phyloP scores from a whole-genome alignment of 345 rosid species.

The Zanthoxylum bungeanum region DNA sequence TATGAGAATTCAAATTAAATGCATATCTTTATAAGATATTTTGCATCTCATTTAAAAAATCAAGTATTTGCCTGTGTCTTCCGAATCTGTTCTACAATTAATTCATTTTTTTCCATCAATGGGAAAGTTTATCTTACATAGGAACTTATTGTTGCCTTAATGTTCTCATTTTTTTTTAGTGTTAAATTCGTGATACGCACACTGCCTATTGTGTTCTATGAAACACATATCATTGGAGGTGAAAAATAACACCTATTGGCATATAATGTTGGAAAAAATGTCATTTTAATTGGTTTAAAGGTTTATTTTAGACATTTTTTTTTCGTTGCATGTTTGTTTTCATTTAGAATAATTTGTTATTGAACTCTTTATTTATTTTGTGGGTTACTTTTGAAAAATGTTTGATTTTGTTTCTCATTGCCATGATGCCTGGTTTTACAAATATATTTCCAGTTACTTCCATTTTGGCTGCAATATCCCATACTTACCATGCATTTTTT shows the following conservation, averaged over 20 bases:
- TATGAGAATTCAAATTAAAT: background rate
- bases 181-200: background rate
- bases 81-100: background rate
- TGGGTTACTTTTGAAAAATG: background rate
- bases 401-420: background rate
- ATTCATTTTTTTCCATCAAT: background rate
- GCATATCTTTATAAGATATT: background rate
- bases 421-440: background rate
- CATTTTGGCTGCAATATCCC: background rate
- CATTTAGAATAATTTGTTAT: too few relatives aligned
- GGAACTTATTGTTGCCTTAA: background rate
- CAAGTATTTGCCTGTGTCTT: background rate
- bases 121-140: background rate
- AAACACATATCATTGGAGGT: too few relatives aligned
- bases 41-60: background rate
- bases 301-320: too few relatives aligned
- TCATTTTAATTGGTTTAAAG: too few relatives aligned
- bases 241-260: too few relatives aligned
- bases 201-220: background rate
- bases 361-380: conserved; percentile 1
- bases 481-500: conserved; percentile 12
- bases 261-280: too few relatives aligned
- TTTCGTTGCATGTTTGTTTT: too few relatives aligned
- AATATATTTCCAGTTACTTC: conserved; percentile 7
- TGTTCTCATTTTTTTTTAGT: background rate